These are phyloP conservation scores for Aspergillus cejpii DNA, from an alignment of 2,329 filamentous ascomycete genomes.

Conservation along the genomic window DNA sequence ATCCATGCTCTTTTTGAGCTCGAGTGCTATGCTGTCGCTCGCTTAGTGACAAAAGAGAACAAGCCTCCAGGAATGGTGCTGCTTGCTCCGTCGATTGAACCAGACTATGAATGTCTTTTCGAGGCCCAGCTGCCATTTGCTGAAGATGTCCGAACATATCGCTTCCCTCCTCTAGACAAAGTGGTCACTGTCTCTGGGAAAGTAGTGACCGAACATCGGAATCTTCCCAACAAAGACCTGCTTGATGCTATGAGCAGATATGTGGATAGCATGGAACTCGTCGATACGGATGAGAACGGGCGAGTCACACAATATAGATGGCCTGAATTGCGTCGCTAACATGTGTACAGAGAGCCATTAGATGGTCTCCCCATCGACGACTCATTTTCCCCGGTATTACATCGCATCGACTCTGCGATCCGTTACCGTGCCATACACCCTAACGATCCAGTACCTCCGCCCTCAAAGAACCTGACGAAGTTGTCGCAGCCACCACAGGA, in stretches of 20 bases:
- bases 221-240: slow-evolving; percentile 70
- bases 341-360: slow-evolving; percentile 38
- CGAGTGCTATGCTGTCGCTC: slow-evolving; percentile 77
- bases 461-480: slow-evolving; percentile 59
- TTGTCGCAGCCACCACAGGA: slow-evolving; percentile 67
- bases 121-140: slow-evolving; percentile 88
- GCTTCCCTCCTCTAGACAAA: slow-evolving; percentile 81
- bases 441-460: slow-evolving; percentile 55
- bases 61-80: slow-evolving; percentile 71
- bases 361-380: slow-evolving; percentile 77
- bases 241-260: slow-evolving; percentile 80
- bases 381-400: slow-evolving; percentile 75
- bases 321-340: slow-evolving; percentile 5
- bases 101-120: slow-evolving; percentile 74
- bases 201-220: slow-evolving; percentile 70
- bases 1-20: slow-evolving; percentile 81
- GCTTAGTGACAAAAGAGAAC: slow-evolving; percentile 76
- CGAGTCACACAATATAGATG: slow-evolving; percentile 33
- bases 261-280: slow-evolving; percentile 85
- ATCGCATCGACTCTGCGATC: slow-evolving; percentile 80
- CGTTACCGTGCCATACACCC: slow-evolving; percentile 73
- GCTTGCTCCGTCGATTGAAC: slow-evolving; percentile 71
- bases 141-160: slow-evolving; percentile 85
- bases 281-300: slow-evolving; percentile 69
- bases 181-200: slow-evolving; percentile 83